A percentile compares a stretch with the other conserved stretches of the same genome.
Conservation (phyloP, 148 eudicot genomes). For the Chenopodium album region DNA sequence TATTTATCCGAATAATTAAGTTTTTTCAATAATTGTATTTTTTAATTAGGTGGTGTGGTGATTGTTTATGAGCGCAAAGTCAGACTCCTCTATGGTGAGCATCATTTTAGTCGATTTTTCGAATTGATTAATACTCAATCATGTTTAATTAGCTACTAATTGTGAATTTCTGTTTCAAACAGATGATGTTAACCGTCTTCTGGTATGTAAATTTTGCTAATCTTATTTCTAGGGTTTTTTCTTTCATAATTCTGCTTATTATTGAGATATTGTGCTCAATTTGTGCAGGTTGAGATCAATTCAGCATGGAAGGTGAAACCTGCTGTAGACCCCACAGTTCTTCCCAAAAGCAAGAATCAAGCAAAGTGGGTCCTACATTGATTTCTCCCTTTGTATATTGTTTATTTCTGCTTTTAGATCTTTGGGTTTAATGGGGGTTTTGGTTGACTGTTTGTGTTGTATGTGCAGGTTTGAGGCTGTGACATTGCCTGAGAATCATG, state of each 20-base stretch:
- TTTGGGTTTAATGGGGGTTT: slow-evolving; percentile 9
- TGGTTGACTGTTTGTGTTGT: slow-evolving; percentile 1
- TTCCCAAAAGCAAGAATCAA: slow-evolving; percentile 79
- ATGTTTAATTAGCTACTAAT: neutral
- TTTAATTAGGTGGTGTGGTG: slow-evolving; percentile 79
- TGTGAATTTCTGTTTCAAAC: slow-evolving; percentile 18
- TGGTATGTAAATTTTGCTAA: slow-evolving; percentile 42
- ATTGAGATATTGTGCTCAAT: neutral
- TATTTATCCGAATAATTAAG: neutral
- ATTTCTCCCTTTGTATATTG: neutral
- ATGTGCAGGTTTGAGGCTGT: slow-evolving; percentile 69
- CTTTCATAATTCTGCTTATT: neutral
- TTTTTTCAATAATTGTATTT: neutral
- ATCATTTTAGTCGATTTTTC: neutral
- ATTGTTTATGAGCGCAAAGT: slow-evolving; percentile 95
- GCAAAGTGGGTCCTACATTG: slow-evolving; percentile 63
- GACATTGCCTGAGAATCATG: slow-evolving; percentile 64
- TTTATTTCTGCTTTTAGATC: neutral
- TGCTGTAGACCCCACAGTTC: slow-evolving; percentile 62
- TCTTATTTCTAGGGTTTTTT: neutral
- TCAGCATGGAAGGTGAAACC: slow-evolving; percentile 87
- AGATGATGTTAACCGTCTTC: slow-evolving; percentile 92
- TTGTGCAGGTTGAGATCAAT: slow-evolving; percentile 70
- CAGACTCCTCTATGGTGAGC: slow-evolving; percentile 67
- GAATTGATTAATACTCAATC: neutral